Percentiles rank a stretch among this genome's conserved stretches.
Conservation (phyloP, 163 green algal genomes). For the Coccomyxa subellipsoidea region DNA sequence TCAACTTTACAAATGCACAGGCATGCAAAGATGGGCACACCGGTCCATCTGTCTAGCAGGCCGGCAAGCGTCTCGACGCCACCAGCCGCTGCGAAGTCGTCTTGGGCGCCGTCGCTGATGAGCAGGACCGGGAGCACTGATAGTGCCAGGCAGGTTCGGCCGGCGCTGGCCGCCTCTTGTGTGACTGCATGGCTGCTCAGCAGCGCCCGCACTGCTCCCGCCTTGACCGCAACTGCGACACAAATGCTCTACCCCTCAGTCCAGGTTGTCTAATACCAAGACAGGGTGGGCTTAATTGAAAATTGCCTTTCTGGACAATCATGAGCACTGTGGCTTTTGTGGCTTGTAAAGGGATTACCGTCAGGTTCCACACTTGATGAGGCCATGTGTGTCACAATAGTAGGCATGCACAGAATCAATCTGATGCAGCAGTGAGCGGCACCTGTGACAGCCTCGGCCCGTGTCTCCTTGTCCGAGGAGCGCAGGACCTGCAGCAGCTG, state of each 20-base stretch:
- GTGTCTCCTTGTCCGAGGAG: neutral
- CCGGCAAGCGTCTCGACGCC: neutral
- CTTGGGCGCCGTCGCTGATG: neutral
- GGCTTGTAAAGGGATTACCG: too few relatives aligned
- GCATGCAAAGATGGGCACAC: neutral
- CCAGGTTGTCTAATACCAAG: too few relatives aligned
- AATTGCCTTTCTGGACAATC: too few relatives aligned
- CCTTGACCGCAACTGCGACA: neutral
- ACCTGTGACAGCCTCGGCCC: constrained; percentile 7
- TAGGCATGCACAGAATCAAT: too few relatives aligned
- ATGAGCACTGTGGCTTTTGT: too few relatives aligned
- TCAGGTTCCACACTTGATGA: too few relatives aligned
- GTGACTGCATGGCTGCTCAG: neutral
- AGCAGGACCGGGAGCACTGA: neutral
- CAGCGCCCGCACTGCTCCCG: neutral
- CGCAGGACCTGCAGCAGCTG: neutral
- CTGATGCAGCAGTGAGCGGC: neutral
- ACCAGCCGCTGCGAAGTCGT: neutral
- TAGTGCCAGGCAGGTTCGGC: neutral
- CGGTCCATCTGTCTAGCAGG: neutral
- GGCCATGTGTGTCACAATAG: too few relatives aligned
- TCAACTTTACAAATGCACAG: too few relatives aligned
- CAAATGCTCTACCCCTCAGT: neutral
- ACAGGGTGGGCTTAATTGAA: too few relatives aligned
- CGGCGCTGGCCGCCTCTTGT: neutral